These are phyloP conservation scores for Mangifera indica DNA, from an alignment of 345 rosid species.

Conservation along the genomic window DNA sequence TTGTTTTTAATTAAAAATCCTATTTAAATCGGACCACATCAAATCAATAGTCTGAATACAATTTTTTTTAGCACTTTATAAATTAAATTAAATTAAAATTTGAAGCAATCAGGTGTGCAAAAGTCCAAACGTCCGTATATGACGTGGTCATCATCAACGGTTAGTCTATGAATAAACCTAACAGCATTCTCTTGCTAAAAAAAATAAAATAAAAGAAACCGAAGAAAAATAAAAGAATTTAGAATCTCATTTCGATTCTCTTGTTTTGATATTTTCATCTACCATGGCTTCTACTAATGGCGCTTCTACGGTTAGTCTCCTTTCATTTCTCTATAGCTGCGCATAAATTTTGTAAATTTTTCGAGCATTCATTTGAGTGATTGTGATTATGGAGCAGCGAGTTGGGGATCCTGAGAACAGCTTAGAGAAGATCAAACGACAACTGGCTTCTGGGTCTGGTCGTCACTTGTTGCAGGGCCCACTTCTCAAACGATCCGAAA, in stretches of 20 bases:
- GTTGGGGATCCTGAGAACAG: constrained; percentile 63
- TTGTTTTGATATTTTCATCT: constrained; percentile 14
- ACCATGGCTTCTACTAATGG: constrained; percentile 86
- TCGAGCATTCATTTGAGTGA: background rate
- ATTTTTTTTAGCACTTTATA: no score
- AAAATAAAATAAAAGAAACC: no score
- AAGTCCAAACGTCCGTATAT: background rate
- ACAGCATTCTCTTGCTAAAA: constrained; percentile 23
- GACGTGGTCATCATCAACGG: constrained; percentile 21
- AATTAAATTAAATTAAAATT: no score
- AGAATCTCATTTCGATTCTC: constrained; percentile 18
- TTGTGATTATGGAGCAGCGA: constrained; percentile 38
- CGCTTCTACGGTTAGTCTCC: constrained; percentile 65
- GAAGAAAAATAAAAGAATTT: background rate
- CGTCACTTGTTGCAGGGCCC: constrained; percentile 92
- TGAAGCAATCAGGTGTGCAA: no score
- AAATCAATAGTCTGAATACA: no score
- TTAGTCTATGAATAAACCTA: constrained; percentile 41
- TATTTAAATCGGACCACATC: no score
- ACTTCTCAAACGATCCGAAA: constrained; percentile 97
- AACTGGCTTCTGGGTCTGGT: constrained; percentile 90
- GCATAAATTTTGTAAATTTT: background rate
- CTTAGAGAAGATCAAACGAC: constrained; percentile 96
- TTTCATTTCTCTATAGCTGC: constrained; percentile 7
- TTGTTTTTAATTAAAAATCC: no score